These are phyloP conservation scores for Zymoseptoria brevis DNA, from an alignment of 2,329 filamentous ascomycete genomes.

Conservation along the genomic window DNA sequence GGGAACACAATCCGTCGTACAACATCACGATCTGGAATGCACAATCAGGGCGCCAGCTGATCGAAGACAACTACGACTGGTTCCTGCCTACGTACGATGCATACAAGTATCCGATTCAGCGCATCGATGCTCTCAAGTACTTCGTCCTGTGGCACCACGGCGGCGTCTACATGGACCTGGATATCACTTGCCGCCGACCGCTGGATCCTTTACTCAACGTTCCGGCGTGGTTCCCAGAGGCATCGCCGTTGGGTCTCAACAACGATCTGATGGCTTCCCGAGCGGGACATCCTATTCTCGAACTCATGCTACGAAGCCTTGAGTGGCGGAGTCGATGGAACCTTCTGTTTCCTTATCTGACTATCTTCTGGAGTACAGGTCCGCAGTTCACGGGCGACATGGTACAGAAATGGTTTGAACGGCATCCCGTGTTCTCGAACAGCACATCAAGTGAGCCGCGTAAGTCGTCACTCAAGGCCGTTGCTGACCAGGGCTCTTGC, in stretches of 20 bases:
- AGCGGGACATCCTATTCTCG: constrained; percentile 18
- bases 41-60: constrained; percentile 7
- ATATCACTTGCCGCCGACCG: constrained; percentile 58
- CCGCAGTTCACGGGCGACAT: constrained; percentile 25
- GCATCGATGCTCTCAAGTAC: constrained; percentile 65
- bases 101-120: constrained; percentile 67
- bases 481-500: too few species aligned
- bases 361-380: constrained; percentile 27
- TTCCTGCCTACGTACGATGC: constrained; percentile 55
- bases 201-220: constrained; percentile 57
- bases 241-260: constrained; percentile 63
- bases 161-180: constrained; percentile 70
- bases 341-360: constrained; percentile 23
- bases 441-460: not conserved
- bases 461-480: not conserved
- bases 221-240: constrained; percentile 59
- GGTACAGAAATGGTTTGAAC: constrained; percentile 19
- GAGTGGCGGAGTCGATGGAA: constrained; percentile 13
- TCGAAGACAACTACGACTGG: constrained; percentile 15
- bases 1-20: constrained; percentile 11
- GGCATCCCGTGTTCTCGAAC: not conserved
- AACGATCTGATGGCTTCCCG: constrained; percentile 61
- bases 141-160: constrained; percentile 67
- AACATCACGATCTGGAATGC: constrained; percentile 13
- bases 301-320: constrained; percentile 15